Conservation (phyloP, 2,329 filamentous ascomycete genomes). For the Venturia effusa region DNA sequence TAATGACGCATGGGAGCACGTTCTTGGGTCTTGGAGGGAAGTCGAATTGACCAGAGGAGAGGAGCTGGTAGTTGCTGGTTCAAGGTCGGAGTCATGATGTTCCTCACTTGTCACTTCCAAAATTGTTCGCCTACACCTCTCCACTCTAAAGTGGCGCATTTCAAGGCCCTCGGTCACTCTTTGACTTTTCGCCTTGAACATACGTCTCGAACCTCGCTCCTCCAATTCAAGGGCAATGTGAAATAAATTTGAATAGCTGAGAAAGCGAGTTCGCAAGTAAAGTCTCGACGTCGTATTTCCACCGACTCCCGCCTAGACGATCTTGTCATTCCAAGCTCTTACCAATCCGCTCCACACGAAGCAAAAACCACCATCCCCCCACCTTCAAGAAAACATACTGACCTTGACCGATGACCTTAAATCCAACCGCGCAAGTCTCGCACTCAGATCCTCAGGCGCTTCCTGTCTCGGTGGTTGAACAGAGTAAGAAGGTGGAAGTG, state of each 20-base stretch:
- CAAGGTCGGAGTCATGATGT: background rate
- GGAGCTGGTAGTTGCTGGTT: background rate
- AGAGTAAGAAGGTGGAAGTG: background rate
- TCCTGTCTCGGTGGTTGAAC: background rate
- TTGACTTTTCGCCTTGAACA: too few species aligned
- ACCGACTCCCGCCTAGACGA: too few species aligned
- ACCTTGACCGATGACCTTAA: background rate
- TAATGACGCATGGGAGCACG: background rate
- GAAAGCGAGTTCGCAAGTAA: too few species aligned
- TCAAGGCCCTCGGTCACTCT: too few species aligned
- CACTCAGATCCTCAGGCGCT: slow-evolving; percentile 2
- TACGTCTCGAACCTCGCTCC: too few species aligned
- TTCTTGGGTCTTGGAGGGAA: background rate
- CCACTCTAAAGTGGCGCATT: too few species aligned
- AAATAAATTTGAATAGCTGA: too few species aligned
- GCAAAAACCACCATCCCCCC: background rate
- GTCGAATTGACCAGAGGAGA: background rate
- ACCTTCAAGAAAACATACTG: background rate
- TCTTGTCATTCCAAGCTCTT: background rate
- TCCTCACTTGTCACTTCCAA: background rate
- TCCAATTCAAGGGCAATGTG: too few species aligned
- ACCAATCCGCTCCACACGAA: background rate
- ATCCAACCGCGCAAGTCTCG: background rate
- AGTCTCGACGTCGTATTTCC: too few species aligned
- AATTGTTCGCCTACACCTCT: too few species aligned